Base-by-base conservation (phyloP, 805 yeast species). In the Saccharomycopsis fibuligera region DNA sequence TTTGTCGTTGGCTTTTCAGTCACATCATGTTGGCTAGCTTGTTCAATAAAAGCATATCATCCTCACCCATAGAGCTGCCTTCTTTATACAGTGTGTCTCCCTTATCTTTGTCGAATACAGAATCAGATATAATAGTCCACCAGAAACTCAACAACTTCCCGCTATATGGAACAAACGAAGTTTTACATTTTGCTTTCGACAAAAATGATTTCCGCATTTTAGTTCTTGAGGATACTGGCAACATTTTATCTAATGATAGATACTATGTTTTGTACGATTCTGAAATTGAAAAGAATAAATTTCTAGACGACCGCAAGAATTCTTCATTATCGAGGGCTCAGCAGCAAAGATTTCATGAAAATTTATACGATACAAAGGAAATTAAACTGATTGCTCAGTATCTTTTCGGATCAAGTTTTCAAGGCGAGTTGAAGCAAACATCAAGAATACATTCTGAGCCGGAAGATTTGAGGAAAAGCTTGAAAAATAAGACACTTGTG, bases 391-490 rank as follows among this genome's bases (percentile, higher is more conserved):
- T 49, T 3, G 55, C 55, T 3, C 50, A 49, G 35, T 52, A 52
- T 17, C 8, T 52, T 19, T 52, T 52, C 46, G 55, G 55, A 9
- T 38, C 48, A 3, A 35, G 45, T n/a, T 49, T 52, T 27, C 53
- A 52, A 30, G 48, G 39, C 2, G 54, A 52, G 17, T 22, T 42
- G 22, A 46, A 41, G 31, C 53, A 52, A 21, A 45, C 53, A 4
- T 46, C 51, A 4, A 27, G 54, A 23, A 46, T 52, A n/a, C 55
- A 52, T 44, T 52, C 54, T 24, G 55, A 46, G 29, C 55, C 55
- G 4, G 31, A 35, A 16, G 47, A 46, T 12, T 36, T 48, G 33
- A 35, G 40, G 8, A 17, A 8, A 10, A 29, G 21, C 5, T 39
- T 52, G n/a, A 40, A 27, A 17, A 35, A 44, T 6, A 52, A 47